A percentile compares a stretch with the other conserved stretches of the same genome.
Evolutionary conservation across 345 rosid species (phyloP).

Genomic region (Eutrema japonicum): DNA sequence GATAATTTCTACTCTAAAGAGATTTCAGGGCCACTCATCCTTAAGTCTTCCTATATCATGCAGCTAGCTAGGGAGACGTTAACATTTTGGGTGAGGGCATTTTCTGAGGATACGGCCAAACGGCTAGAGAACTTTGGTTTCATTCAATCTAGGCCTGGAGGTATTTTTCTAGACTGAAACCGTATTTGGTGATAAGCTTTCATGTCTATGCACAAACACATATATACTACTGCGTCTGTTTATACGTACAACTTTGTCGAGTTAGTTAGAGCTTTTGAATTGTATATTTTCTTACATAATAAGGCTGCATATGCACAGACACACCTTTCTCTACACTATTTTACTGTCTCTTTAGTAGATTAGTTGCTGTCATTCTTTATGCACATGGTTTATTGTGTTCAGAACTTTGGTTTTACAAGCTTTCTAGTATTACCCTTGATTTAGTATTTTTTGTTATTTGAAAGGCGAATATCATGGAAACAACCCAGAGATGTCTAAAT

Average conservation of each 20-base stretch:
- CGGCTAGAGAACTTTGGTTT: slow-evolving; percentile 97
- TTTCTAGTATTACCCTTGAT: slow-evolving; percentile 22
- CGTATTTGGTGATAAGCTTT: slow-evolving; percentile 31
- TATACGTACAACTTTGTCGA: slow-evolving; percentile 14
- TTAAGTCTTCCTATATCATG: slow-evolving; percentile 11
- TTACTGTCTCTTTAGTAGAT: slow-evolving; percentile 1
- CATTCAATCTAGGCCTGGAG: slow-evolving; percentile 98
- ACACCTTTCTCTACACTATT: slow-evolving; percentile 11
- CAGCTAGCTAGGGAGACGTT: slow-evolving; percentile 96
- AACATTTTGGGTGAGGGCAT: slow-evolving; percentile 99
- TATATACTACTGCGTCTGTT: slow-evolving; percentile 6
- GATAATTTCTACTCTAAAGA: slow-evolving; percentile 8
- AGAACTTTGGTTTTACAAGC: slow-evolving; percentile 8
- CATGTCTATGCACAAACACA: neutral
- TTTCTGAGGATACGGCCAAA: slow-evolving; percentile 97
- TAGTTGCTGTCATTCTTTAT: neutral
- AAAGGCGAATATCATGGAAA: slow-evolving; percentile 98
- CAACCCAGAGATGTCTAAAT: slow-evolving; percentile 98
- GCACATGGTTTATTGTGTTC: neutral
- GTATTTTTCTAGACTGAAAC: slow-evolving; percentile 50
- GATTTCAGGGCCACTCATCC: slow-evolving; percentile 14
- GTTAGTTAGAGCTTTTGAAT: slow-evolving; percentile 27
- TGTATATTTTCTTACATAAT: slow-evolving; percentile 12
- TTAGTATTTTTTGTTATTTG: slow-evolving; percentile 7
- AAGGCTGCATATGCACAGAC: slow-evolving; percentile 10